phyloP scores from a whole-genome alignment of 768 basidiomycete genomes.

The Russula sp. region DNA sequence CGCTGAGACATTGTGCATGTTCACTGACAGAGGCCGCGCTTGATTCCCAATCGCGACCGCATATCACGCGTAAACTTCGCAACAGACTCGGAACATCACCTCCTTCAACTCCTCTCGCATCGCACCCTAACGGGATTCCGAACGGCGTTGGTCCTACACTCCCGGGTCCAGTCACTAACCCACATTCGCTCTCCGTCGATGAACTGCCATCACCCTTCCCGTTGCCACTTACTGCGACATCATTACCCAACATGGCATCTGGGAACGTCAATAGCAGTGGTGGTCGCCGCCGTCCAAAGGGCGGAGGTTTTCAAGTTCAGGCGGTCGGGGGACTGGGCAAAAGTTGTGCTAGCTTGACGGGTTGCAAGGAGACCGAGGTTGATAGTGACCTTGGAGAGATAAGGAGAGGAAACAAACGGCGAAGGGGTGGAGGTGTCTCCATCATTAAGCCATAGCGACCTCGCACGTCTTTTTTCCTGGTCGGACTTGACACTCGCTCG shows the following conservation, averaged over 20 bases:
- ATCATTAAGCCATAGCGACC: conserved; percentile 22
- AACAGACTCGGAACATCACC: conserved; percentile 74
- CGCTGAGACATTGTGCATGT: conserved; percentile 4
- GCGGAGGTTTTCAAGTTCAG: conserved; percentile 45
- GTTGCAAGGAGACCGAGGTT: conserved; percentile 59
- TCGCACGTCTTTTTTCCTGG: no score
- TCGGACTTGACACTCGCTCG: no score
- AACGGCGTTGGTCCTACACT: conserved; percentile 35
- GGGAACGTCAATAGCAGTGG: conserved; percentile 24
- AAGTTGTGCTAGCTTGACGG: conserved; percentile 50
- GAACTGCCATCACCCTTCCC: conserved; percentile 85
- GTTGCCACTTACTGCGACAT: conserved; percentile 54
- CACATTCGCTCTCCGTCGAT: conserved; percentile 78
- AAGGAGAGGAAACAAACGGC: conserved; percentile 61
- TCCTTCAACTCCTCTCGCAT: conserved; percentile 61
- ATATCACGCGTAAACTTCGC: conserved; percentile 77
- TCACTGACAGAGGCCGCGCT: conserved; percentile 54
- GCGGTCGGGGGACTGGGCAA: conserved; percentile 66
- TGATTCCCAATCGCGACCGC: conserved; percentile 69
- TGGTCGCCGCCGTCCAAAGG: conserved; percentile 33
- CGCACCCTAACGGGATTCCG: conserved; percentile 29
- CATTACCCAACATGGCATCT: conserved; percentile 30
- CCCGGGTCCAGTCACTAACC: conserved; percentile 64
- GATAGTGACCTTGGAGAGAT: conserved; percentile 76
- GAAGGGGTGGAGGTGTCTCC: conserved; percentile 33